These are phyloP conservation scores for Emergomyces pasteurianus DNA, from an alignment of 2,329 filamentous ascomycete genomes.

Conservation along the genomic window DNA sequence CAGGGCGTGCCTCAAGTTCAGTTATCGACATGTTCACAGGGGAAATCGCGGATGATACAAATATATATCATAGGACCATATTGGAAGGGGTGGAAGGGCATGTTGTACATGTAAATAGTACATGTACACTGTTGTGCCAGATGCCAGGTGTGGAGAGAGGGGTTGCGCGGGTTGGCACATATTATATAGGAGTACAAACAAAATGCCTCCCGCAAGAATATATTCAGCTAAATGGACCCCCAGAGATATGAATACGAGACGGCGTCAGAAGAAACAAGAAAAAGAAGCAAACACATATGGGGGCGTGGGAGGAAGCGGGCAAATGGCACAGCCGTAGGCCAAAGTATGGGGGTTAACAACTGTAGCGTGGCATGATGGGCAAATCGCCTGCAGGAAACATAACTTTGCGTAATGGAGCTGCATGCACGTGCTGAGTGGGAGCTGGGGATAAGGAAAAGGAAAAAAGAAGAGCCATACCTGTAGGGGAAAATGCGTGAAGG, in stretches of 20 bases:
- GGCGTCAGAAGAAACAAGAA: background rate
- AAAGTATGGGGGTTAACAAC: background rate
- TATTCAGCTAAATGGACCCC: background rate
- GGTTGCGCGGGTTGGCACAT: background rate
- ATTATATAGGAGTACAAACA: too few species aligned
- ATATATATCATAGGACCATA: background rate
- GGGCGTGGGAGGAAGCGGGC: background rate
- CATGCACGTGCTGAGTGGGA: background rate
- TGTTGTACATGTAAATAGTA: background rate
- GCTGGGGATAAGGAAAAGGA: background rate
- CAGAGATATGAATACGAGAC: background rate
- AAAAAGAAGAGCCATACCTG: background rate
- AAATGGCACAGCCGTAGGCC: background rate
- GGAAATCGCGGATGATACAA: background rate
- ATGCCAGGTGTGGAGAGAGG: background rate
- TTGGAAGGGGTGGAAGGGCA: background rate
- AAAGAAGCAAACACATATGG: background rate
- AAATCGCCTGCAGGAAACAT: background rate
- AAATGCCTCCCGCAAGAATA: background rate
- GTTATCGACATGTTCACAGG: background rate
- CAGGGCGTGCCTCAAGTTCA: background rate
- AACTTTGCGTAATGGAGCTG: background rate
- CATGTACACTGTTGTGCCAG: background rate
- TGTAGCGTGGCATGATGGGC: background rate
- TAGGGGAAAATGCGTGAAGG: background rate